These are phyloP conservation scores for Porphyrellus cyaneotinctus DNA, from an alignment of 768 basidiomycete species.

Conservation along the genomic window DNA sequence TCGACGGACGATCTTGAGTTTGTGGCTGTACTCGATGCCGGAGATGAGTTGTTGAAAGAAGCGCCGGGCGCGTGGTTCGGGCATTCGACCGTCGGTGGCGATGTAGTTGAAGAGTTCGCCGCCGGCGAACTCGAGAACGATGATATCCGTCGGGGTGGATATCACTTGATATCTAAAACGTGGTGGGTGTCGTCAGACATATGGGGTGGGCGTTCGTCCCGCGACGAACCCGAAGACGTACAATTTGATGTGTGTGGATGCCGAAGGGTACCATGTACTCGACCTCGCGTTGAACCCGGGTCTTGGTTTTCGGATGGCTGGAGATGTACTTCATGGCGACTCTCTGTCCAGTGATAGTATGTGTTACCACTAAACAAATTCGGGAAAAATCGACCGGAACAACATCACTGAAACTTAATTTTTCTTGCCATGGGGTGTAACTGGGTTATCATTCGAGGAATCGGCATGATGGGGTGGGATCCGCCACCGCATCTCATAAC, in stretches of 20 bases:
- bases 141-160: constrained; percentile 91
- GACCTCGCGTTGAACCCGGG: constrained; percentile 89
- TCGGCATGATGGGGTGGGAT: too few species aligned
- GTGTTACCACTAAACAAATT: constrained; percentile 56
- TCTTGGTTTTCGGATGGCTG: constrained; percentile 89
- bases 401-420: too few species aligned
- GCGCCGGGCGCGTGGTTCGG: constrained; percentile 78
- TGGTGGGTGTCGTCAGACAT: too few species aligned
- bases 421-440: too few species aligned
- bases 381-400: constrained; percentile 13
- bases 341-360: too few species aligned
- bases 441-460: neutral
- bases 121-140: constrained; percentile 94
- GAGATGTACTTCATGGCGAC: constrained; percentile 99
- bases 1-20: too few species aligned
- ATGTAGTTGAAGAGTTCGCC: constrained; percentile 99
- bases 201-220: too few species aligned
- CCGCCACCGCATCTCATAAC: too few species aligned
- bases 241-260: constrained; percentile 98
- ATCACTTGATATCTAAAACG: constrained; percentile 90
- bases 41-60: too few species aligned
- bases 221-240: too few species aligned
- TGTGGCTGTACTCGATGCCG: too few species aligned
- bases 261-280: constrained; percentile 91
- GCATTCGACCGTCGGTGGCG: constrained; percentile 88